Evolutionary conservation across 179 eudicot species (phyloP).

Genomic region (Corrigiola litoralis): DNA sequence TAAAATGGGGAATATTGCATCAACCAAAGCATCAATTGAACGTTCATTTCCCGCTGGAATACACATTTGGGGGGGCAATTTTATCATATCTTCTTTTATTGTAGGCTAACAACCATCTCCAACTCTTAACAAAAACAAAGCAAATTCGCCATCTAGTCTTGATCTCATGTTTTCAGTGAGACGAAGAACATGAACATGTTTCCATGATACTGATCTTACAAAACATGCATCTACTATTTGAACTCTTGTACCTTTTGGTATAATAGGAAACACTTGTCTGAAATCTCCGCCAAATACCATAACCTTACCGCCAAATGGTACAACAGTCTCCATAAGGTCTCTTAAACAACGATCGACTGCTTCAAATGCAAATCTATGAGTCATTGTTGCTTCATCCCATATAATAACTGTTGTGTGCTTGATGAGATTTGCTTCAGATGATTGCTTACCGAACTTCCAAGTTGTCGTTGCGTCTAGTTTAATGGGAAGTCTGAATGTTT

Average conservation of each 20-base stretch:
- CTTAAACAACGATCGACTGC: too few relatives aligned
- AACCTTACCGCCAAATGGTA: too few relatives aligned
- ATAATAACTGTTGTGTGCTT: not conserved
- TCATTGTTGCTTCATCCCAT: constrained; percentile 12
- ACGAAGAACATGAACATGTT: not conserved
- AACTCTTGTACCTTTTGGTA: not conserved
- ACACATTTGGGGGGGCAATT: not conserved
- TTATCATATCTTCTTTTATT: not conserved
- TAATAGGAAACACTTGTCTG: not conserved
- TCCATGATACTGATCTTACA: constrained; percentile 1
- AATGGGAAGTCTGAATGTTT: not conserved
- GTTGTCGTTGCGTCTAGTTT: not conserved
- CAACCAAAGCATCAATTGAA: not conserved
- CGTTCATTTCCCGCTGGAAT: not conserved
- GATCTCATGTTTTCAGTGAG: constrained; percentile 5
- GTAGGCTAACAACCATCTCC: not conserved
- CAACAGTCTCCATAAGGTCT: too few relatives aligned
- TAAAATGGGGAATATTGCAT: not conserved
- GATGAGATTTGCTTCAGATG: not conserved
- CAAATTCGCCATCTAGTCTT: not conserved
- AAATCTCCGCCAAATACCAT: too few relatives aligned
- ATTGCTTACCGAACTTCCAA: not conserved
- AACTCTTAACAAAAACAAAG: not conserved
- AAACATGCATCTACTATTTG: constrained; percentile 4
- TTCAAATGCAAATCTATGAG: not conserved